These are phyloP conservation scores for Rhizopus microsporus DNA, from an alignment of 371 early-diverging fungal genomes.

Conservation along the genomic window DNA sequence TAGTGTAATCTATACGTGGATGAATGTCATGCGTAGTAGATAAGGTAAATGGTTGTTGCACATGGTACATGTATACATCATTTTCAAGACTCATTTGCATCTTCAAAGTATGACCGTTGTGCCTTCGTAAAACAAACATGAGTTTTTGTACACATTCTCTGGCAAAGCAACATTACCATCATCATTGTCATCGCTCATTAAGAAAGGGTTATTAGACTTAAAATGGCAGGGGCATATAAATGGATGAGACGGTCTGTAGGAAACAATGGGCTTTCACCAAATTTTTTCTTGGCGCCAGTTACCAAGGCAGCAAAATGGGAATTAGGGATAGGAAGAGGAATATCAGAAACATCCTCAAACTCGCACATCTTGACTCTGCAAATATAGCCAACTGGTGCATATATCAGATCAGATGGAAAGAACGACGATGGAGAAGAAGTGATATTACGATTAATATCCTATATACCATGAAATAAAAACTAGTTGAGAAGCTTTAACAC, in stretches of 20 bases:
- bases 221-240: constrained; percentile 14
- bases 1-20: constrained; percentile 14
- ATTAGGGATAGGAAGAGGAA: constrained; percentile 15
- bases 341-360: constrained; percentile 5
- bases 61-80: constrained; percentile 21
- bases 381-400: constrained; percentile 13
- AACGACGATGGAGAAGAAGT: constrained; percentile 21
- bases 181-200: constrained; percentile 14
- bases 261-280: constrained; percentile 11
- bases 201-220: constrained; percentile 14
- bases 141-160: constrained; percentile 12
- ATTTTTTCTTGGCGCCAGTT: constrained; percentile 12
- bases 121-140: constrained; percentile 20
- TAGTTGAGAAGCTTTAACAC: constrained; percentile 11
- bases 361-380: constrained; percentile 13
- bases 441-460: constrained; percentile 14
- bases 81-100: constrained; percentile 20
- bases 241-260: constrained; percentile 12
- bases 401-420: constrained; percentile 18
- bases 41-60: constrained; percentile 5
- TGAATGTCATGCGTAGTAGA: constrained; percentile 13
- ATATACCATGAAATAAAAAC: constrained; percentile 17
- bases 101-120: constrained; percentile 15
- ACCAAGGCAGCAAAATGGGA: constrained; percentile 15
- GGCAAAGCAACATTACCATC: constrained; percentile 10